Percentiles rank a stretch among this genome's conserved stretches.
Conservation (phyloP, 441 rosid genomes). For the Dalechampia spathulata region DNA sequence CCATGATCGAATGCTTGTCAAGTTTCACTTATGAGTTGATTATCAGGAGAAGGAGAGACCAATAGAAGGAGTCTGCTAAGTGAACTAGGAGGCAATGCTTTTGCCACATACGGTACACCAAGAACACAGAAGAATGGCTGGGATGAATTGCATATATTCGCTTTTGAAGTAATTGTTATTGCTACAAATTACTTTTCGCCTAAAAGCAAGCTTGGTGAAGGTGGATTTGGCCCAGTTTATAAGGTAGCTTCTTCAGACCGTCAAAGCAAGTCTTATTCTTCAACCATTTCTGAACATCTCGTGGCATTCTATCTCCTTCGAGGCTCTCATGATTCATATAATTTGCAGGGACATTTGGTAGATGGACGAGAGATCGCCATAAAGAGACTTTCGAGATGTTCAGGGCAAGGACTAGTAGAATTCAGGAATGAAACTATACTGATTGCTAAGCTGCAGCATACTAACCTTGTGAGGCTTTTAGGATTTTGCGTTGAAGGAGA, state of each 20-base stretch:
- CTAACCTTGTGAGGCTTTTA: constrained; percentile 16
- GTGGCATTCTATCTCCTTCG: too few relatives aligned
- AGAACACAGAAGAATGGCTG: background rate
- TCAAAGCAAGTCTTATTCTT: too few relatives aligned
- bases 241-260: too few relatives aligned
- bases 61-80: background rate
- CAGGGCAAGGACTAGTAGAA: constrained; percentile 18
- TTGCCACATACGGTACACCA: background rate
- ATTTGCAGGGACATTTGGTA: constrained; percentile 9
- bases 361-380: constrained; percentile 18
- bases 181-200: constrained; percentile 6
- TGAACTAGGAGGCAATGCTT: background rate
- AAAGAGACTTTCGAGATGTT: constrained; percentile 20
- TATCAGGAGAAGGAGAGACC: background rate
- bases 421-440: constrained; percentile 18
- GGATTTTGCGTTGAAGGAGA: constrained; percentile 17
- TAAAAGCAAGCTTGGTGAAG: constrained; percentile 17
- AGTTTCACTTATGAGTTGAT: background rate
- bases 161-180: background rate
- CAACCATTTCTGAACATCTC: too few relatives aligned
- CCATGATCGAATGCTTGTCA: background rate
- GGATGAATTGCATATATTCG: background rate
- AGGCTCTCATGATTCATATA: too few relatives aligned
- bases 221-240: constrained; percentile 20
- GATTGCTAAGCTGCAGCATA: constrained; percentile 17